Conservation (phyloP, 495 filamentous ascomycete genomes). For the Friedmanniomyces endolithicus region DNA sequence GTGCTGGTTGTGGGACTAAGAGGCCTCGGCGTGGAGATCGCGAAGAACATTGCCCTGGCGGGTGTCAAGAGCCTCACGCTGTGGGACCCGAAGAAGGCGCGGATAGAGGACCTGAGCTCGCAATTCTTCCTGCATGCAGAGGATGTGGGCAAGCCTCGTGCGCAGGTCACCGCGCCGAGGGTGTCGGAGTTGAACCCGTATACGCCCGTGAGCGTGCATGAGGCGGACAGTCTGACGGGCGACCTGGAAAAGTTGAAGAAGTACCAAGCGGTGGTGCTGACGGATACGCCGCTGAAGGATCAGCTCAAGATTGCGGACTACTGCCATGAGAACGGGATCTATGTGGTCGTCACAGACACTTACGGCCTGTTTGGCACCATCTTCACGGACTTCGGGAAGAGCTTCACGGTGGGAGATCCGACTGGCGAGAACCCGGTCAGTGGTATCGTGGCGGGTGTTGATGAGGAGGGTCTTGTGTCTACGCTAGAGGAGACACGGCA, state of each 20-base stretch:
- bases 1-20: slow-evolving; percentile 85
- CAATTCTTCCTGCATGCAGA: slow-evolving; percentile 87
- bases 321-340: slow-evolving; percentile 85
- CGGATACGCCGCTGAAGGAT: slow-evolving; percentile 62
- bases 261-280: slow-evolving; percentile 87
- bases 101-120: slow-evolving; percentile 77
- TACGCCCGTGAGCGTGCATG: slow-evolving; percentile 70
- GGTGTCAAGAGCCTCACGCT: slow-evolving; percentile 85
- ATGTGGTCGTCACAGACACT: slow-evolving; percentile 72
- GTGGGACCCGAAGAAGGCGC: slow-evolving; percentile 67
- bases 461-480: slow-evolving; percentile 79
- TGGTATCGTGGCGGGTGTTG: slow-evolving; percentile 84
- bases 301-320: slow-evolving; percentile 79
- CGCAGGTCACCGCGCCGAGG: slow-evolving; percentile 70
- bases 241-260: slow-evolving; percentile 67
- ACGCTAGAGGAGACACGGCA: slow-evolving; percentile 92
- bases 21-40: slow-evolving; percentile 93
- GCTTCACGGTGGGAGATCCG: slow-evolving; percentile 78
- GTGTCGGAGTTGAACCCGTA: slow-evolving; percentile 95
- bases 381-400: slow-evolving; percentile 94
- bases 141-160: slow-evolving; percentile 88
- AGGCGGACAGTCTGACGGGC: slow-evolving; percentile 48
- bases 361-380: slow-evolving; percentile 90
- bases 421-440: slow-evolving; percentile 79
- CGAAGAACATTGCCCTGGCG: slow-evolving; percentile 96